Percentiles rank a stretch among this genome's conserved stretches.
These are phyloP conservation scores for Furcasterigmium furcatum DNA, from an alignment of 2,329 filamentous ascomycete species.

Conservation along the genomic window DNA sequence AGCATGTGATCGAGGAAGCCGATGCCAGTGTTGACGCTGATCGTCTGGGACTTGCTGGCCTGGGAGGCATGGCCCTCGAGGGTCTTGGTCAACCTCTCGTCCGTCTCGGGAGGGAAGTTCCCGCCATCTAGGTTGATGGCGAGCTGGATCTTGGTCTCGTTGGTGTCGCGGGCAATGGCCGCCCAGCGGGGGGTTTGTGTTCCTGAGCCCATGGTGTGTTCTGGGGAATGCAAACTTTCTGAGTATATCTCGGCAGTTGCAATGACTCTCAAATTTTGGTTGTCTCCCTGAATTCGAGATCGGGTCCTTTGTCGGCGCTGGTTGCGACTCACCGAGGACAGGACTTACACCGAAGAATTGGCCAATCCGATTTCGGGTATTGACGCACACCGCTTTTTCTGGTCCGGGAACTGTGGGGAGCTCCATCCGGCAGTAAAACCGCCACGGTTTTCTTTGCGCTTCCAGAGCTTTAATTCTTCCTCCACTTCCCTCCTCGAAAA, in stretches of 20 bases:
- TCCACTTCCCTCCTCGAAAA: background rate
- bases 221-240: background rate
- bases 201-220: conserved; percentile 7
- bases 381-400: background rate
- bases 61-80: conserved; percentile 75
- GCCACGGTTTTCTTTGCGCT: conserved; percentile 2
- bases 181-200: conserved; percentile 57
- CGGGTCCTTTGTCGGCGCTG: background rate
- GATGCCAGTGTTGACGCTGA: conserved; percentile 87
- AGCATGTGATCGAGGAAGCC: conserved; percentile 99
- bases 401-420: conserved; percentile 3
- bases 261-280: too few relatives aligned
- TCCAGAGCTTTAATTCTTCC: background rate
- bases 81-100: conserved; percentile 47
- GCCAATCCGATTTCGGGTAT: conserved; percentile 4
- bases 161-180: conserved; percentile 83
- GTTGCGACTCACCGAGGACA: background rate
- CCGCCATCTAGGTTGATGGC: conserved; percentile 93
- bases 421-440: conserved; percentile 3
- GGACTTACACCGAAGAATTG: background rate
- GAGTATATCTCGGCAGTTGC: too few relatives aligned
- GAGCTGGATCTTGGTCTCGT: conserved; percentile 96
- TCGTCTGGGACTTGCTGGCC: conserved; percentile 77
- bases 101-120: conserved; percentile 63
- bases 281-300: background rate